A percentile compares a stretch with the other conserved stretches of the same genome.
phyloP scores from a whole-genome alignment of 2,329 filamentous ascomycete species.

The Dichotomopilus funicola region DNA sequence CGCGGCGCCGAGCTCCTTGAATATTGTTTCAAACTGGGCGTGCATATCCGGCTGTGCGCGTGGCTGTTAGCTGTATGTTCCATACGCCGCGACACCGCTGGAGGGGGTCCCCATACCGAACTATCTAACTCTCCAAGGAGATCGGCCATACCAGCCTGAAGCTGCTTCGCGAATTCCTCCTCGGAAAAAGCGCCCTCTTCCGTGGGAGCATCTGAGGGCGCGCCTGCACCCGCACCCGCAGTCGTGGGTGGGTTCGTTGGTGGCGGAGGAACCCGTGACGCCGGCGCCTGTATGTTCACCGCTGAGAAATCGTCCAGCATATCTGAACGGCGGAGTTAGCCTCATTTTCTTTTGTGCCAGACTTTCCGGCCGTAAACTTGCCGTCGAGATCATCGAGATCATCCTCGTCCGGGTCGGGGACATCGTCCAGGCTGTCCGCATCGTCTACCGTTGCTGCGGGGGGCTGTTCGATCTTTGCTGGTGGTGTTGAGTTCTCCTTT shows the following conservation, averaged over 20 bases:
- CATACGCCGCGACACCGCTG: too few species aligned
- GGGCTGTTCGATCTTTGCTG: slow-evolving; percentile 11
- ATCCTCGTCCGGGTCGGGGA: slow-evolving; percentile 87
- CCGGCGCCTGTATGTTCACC: slow-evolving; percentile 48
- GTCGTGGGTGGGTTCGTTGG: slow-evolving; percentile 18
- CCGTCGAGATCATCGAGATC: slow-evolving; percentile 88
- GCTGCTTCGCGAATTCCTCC: slow-evolving; percentile 73
- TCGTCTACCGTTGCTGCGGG: slow-evolving; percentile 24
- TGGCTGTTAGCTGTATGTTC: not conserved
- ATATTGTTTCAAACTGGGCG: slow-evolving; percentile 69
- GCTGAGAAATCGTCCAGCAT: slow-evolving; percentile 87
- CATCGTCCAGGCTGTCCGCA: slow-evolving; percentile 27
- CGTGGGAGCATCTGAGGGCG: slow-evolving; percentile 15
- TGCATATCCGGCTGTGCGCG: slow-evolving; percentile 59
- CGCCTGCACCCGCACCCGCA: not conserved
- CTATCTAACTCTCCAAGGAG: slow-evolving; percentile 66
- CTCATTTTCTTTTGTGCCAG: not conserved
- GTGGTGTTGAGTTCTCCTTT: slow-evolving; percentile 10
- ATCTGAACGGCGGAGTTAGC: slow-evolving; percentile 46
- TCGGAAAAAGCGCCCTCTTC: slow-evolving; percentile 45
- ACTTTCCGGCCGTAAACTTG: slow-evolving; percentile 32
- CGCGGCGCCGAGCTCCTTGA: slow-evolving; percentile 62
- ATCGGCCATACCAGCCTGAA: slow-evolving; percentile 86
- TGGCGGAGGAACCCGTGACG: slow-evolving; percentile 25
- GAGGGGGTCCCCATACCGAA: slow-evolving; percentile 37